Percentiles rank a stretch among this genome's conserved stretches.
Evolutionary conservation across 2,329 filamentous ascomycete species (phyloP).

Genomic region (Neofusicoccum sp.): DNA sequence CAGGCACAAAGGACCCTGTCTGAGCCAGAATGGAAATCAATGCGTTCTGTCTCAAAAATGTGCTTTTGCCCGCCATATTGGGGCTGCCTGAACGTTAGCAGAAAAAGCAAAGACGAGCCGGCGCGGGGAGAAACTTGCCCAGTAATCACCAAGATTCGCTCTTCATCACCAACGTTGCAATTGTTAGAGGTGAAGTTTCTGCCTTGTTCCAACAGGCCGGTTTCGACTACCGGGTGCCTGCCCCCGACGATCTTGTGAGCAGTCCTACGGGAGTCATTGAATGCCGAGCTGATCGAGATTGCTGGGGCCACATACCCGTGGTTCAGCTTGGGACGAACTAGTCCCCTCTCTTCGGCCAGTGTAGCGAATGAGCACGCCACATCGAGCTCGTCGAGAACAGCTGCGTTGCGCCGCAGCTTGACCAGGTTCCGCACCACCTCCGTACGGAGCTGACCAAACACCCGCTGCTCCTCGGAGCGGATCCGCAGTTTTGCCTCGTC

Average conservation of each 20-base stretch:
- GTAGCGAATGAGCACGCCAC: constrained; percentile 83
- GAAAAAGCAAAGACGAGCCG: constrained; percentile 1
- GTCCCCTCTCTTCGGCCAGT: constrained; percentile 72
- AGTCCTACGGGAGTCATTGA: constrained; percentile 35
- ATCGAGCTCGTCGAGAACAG: constrained; percentile 92
- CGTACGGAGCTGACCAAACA: constrained; percentile 74
- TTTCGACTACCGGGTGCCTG: constrained; percentile 89
- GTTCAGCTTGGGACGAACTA: constrained; percentile 71
- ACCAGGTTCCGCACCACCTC: constrained; percentile 80
- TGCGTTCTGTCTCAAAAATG: constrained; percentile 93
- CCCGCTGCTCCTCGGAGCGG: constrained; percentile 77
- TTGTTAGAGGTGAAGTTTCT: constrained; percentile 84
- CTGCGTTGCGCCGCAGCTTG: constrained; percentile 83
- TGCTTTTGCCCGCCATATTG: constrained; percentile 99
- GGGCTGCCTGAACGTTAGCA: constrained; percentile 47
- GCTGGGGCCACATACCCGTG: constrained; percentile 33
- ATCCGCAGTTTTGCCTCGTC: constrained; percentile 79
- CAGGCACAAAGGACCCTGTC: constrained; percentile 89
- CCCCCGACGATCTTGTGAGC: constrained; percentile 80
- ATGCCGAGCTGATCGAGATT: neutral
- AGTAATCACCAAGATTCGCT: constrained; percentile 68
- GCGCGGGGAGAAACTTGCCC: constrained; percentile 43
- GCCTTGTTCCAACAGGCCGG: constrained; percentile 76
- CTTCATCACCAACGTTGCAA: constrained; percentile 77
- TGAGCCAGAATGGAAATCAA: constrained; percentile 93